Evolutionary conservation across 2,329 filamentous ascomycete genomes (phyloP).

Genomic region (Pseudocercospora fijiensis): DNA sequence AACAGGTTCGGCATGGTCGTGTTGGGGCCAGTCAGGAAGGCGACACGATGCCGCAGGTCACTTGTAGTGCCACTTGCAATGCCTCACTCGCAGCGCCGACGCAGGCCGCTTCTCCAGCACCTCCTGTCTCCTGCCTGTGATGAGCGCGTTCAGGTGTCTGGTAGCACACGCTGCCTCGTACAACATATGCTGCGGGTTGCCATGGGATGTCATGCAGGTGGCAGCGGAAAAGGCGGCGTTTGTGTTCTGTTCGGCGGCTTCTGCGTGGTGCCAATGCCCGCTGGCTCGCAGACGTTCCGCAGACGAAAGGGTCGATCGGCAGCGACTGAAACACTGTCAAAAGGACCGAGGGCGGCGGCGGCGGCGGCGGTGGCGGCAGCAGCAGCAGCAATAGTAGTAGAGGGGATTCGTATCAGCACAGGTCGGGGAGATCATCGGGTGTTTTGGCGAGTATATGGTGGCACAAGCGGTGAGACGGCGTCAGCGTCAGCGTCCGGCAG

Average conservation of each 20-base stretch:
- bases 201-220: conserved; percentile 21
- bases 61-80: conserved; percentile 16
- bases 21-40: conserved; percentile 9
- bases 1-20: conserved; percentile 36
- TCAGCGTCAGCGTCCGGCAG: no score
- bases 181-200: conserved; percentile 15
- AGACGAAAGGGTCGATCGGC: conserved; percentile 5
- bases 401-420: conserved; percentile 1
- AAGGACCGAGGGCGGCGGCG: background rate
- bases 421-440: conserved; percentile 2
- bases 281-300: conserved; percentile 8
- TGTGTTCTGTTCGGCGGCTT: conserved; percentile 12
- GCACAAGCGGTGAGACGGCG: conserved; percentile 6
- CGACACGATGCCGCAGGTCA: conserved; percentile 8
- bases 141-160: conserved; percentile 9
- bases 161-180: conserved; percentile 21
- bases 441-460: conserved; percentile 2
- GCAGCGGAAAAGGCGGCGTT: conserved; percentile 1
- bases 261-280: conserved; percentile 1
- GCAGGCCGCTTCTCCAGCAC: conserved; percentile 1
- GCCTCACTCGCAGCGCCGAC: conserved; percentile 1
- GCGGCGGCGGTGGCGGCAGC: no score
- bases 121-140: conserved; percentile 12
- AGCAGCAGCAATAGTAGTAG: background rate
- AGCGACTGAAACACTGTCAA: background rate